Evolutionary conservation across 73 alveolate species (phyloP).

Genomic region (Halteria grandinella): DNA sequence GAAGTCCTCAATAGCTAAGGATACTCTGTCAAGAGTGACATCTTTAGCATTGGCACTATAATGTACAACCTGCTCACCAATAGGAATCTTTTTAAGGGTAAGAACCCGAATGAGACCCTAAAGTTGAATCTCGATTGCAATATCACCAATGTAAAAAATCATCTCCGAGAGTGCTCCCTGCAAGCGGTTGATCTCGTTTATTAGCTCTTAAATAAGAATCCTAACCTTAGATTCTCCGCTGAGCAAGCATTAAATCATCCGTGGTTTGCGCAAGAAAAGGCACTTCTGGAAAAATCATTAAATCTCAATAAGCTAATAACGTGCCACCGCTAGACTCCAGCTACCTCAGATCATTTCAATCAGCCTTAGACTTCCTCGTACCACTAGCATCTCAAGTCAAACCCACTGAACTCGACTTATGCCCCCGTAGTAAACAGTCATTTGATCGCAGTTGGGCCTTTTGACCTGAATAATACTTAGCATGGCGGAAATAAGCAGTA

Average conservation of each 20-base stretch:
- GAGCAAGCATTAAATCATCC: constrained; percentile 3
- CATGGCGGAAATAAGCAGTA: no score
- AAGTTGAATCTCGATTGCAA: neutral
- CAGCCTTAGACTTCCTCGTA: no score
- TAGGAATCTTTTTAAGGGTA: neutral
- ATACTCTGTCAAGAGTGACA: neutral
- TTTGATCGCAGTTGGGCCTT: no score
- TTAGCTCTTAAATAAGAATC: neutral
- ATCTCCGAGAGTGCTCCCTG: neutral
- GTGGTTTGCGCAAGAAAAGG: constrained; percentile 7
- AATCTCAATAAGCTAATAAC: no score
- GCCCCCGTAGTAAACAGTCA: no score
- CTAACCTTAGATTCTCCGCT: neutral
- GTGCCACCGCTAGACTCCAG: no score
- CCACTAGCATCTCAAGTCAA: no score
- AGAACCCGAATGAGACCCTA: neutral
- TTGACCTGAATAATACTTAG: no score
- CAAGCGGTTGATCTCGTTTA: neutral
- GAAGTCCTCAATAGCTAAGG: constrained; percentile 6
- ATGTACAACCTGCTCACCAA: neutral
- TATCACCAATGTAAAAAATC: neutral
- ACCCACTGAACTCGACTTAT: no score
- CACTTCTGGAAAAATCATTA: no score
- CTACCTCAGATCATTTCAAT: no score
- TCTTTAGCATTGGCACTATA: neutral